Evolutionary conservation across 345 rosid genomes (phyloP).

Genomic region (Eucalyptus microcorys): DNA sequence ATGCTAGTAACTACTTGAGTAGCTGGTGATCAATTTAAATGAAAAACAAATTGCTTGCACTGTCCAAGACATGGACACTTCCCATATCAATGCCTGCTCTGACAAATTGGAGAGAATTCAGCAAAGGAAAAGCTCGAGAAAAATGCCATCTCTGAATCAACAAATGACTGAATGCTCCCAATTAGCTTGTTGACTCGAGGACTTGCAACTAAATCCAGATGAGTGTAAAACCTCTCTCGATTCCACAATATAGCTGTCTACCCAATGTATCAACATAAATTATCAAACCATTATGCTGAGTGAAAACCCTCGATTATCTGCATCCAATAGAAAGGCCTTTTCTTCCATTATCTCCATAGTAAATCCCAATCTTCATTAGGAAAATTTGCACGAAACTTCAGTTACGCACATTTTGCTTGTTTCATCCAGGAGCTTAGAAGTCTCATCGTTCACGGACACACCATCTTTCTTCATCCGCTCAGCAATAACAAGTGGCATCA

Average conservation of each 20-base stretch:
- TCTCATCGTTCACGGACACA: conserved; percentile 50
- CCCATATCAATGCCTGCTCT: background rate
- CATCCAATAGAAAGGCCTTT: background rate
- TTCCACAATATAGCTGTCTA: background rate
- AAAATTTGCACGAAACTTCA: conserved; percentile 31
- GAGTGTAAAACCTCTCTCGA: background rate
- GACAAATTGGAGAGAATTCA: background rate
- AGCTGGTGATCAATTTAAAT: background rate
- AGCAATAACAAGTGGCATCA: conserved; percentile 63
- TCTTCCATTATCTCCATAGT: background rate
- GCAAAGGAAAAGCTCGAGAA: background rate
- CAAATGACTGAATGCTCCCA: background rate
- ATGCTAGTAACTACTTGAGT: background rate
- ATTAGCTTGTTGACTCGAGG: background rate
- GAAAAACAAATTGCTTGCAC: background rate
- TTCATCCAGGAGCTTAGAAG: conserved; percentile 38
- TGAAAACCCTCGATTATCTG: background rate
- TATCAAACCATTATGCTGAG: background rate
- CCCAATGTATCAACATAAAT: background rate
- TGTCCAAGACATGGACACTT: background rate
- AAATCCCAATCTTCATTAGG: background rate
- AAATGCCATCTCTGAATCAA: background rate
- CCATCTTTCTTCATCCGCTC: conserved; percentile 70
- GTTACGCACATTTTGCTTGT: conserved; percentile 58
- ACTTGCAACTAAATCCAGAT: background rate